Conservation (phyloP, 208 protist genomes). For the Tritrichomonas musculus region DNA sequence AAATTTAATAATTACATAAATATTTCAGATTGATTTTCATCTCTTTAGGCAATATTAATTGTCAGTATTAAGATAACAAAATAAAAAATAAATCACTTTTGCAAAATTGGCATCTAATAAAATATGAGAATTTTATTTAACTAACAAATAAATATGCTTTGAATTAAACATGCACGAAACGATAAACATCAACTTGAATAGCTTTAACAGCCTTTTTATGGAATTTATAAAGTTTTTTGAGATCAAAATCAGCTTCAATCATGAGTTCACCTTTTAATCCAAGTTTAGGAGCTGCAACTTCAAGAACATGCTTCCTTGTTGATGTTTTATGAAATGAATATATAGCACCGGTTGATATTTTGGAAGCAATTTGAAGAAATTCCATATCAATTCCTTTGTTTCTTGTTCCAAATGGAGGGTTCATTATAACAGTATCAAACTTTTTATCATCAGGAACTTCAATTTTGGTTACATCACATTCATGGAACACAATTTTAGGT, state of each 20-base stretch:
- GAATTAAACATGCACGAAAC: background rate
- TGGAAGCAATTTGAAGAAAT: slow-evolving; percentile 32
- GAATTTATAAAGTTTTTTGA: slow-evolving; percentile 37
- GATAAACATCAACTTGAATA: slow-evolving; percentile 39
- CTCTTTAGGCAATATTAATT: no score
- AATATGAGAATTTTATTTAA: no score
- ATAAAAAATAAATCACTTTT: no score
- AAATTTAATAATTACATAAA: no score
- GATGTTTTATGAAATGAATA: slow-evolving; percentile 46
- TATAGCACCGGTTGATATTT: slow-evolving; percentile 31
- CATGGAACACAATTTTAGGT: slow-evolving; percentile 19
- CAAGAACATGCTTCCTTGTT: slow-evolving; percentile 34
- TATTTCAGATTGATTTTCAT: no score
- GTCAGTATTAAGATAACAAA: no score
- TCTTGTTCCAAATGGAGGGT: slow-evolving; percentile 43
- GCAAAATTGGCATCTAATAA: no score
- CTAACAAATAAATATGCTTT: no score
- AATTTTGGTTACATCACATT: slow-evolving; percentile 31
- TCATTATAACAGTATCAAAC: slow-evolving; percentile 40
- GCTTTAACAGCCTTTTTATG: slow-evolving; percentile 39
- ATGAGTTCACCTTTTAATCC: slow-evolving; percentile 9
- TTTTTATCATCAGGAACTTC: background rate
- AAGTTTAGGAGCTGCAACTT: slow-evolving; percentile 21
- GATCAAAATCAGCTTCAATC: slow-evolving; percentile 38
- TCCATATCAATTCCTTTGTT: slow-evolving; percentile 37